phyloP scores from a whole-genome alignment of 768 basidiomycete genomes.

The Russula brevipes region DNA sequence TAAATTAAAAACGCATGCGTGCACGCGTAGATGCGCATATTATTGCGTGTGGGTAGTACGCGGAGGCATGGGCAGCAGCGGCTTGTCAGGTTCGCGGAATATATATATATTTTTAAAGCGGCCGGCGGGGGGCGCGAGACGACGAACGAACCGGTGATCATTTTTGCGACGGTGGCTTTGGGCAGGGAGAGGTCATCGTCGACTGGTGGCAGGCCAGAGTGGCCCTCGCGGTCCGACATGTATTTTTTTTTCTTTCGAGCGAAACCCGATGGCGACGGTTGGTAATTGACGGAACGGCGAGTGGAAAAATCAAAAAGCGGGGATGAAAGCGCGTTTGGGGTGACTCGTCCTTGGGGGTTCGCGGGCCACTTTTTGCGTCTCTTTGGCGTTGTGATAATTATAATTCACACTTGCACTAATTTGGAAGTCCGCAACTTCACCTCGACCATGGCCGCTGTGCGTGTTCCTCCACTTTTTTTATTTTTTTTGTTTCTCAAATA shows the following conservation, averaged over 20 bases:
- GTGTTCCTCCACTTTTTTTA: constrained; percentile 29
- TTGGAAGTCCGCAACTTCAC: constrained; percentile 38
- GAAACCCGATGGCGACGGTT: too few relatives aligned
- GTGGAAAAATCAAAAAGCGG: too few relatives aligned
- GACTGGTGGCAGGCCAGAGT: constrained; percentile 52
- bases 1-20: too few relatives aligned
- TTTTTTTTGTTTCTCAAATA: not conserved
- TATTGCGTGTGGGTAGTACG: not conserved
- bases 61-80: not conserved
- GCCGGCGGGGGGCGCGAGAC: constrained; percentile 5
- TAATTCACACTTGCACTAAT: constrained; percentile 12
- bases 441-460: constrained; percentile 62
- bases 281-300: too few relatives aligned
- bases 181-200: constrained; percentile 95
- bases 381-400: too few relatives aligned
- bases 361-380: too few relatives aligned
- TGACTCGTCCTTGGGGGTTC: not conserved
- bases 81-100: constrained; percentile 14
- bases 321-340: not conserved
- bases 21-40: not conserved
- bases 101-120: not conserved
- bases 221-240: constrained; percentile 92
- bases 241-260: too few relatives aligned
- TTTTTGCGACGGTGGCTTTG: constrained; percentile 96
- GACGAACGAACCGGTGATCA: constrained; percentile 71